Percentiles rank a stretch among this genome's conserved stretches.
phyloP scores from a whole-genome alignment of 2,329 filamentous ascomycete species.

The Pseudocercospora vitis region DNA sequence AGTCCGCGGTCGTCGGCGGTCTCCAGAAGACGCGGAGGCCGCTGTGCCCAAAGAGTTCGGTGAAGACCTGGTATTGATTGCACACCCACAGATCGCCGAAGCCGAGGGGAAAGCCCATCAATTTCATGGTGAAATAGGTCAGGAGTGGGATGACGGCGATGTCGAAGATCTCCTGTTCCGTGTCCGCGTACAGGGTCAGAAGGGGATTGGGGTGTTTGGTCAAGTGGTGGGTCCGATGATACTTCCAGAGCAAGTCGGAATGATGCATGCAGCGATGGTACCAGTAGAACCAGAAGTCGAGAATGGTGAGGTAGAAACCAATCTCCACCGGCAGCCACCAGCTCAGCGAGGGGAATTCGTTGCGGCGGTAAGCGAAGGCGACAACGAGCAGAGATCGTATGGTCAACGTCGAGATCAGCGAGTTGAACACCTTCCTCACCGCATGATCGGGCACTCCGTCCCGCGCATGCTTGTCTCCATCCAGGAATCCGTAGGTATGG shows the following conservation, averaged over 20 bases:
- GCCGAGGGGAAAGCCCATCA: slow-evolving; percentile 45
- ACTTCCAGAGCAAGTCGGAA: slow-evolving; percentile 44
- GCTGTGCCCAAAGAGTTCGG: slow-evolving; percentile 44
- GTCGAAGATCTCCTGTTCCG: slow-evolving; percentile 47
- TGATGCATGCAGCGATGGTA: slow-evolving; percentile 48
- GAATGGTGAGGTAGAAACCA: slow-evolving; percentile 45
- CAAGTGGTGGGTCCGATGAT: slow-evolving; percentile 49
- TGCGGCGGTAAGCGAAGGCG: slow-evolving; percentile 23
- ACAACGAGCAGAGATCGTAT: slow-evolving; percentile 25
- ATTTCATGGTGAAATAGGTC: slow-evolving; percentile 41
- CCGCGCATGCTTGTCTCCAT: slow-evolving; percentile 47
- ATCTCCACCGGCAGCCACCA: slow-evolving; percentile 42
- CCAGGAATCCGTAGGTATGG: slow-evolving; percentile 45
- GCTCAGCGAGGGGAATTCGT: slow-evolving; percentile 26
- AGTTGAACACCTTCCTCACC: slow-evolving; percentile 25
- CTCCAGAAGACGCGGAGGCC: slow-evolving; percentile 42
- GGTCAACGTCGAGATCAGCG: slow-evolving; percentile 22
- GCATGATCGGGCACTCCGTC: slow-evolving; percentile 45
- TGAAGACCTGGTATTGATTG: slow-evolving; percentile 47
- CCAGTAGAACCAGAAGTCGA: slow-evolving; percentile 50
- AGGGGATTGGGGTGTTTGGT: slow-evolving; percentile 50
- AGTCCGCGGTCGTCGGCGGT: slow-evolving; percentile 40
- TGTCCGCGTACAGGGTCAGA: slow-evolving; percentile 44
- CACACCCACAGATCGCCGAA: slow-evolving; percentile 53
- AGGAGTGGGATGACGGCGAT: slow-evolving; percentile 45